These are phyloP conservation scores for Scedosporium dehoogii DNA, from an alignment of 2,329 filamentous ascomycete species.

Conservation along the genomic window DNA sequence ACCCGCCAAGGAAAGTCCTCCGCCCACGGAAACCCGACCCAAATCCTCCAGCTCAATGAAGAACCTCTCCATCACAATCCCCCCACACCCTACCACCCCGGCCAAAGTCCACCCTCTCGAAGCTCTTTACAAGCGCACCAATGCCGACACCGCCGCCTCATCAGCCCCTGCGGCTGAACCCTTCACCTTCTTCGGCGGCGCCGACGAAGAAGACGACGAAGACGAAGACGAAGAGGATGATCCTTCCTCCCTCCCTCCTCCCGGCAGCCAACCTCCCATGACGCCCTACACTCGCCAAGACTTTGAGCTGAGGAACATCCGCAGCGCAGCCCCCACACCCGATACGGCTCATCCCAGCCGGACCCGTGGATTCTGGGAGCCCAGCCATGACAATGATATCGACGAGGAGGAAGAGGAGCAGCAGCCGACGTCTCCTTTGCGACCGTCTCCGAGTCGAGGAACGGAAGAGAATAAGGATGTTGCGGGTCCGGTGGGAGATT, in stretches of 20 bases:
- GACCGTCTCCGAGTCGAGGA: background rate
- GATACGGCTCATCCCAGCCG: constrained; percentile 75
- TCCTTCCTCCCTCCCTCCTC: constrained; percentile 21
- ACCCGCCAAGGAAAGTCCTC: background rate
- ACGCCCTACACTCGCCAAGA: constrained; percentile 80
- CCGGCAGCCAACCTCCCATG: constrained; percentile 44
- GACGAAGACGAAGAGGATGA: constrained; percentile 30
- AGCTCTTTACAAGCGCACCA: constrained; percentile 74
- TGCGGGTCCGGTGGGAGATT: constrained; percentile 32
- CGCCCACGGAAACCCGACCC: constrained; percentile 23
- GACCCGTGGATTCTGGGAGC: constrained; percentile 49
- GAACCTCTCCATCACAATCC: constrained; percentile 46
- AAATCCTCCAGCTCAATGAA: constrained; percentile 40
- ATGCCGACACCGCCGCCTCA: constrained; percentile 29
- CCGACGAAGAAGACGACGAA: constrained; percentile 34
- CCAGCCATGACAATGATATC: constrained; percentile 29
- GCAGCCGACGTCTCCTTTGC: constrained; percentile 16
- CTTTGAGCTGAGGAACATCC: constrained; percentile 60
- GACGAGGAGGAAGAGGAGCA: constrained; percentile 34
- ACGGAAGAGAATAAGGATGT: constrained; percentile 14
- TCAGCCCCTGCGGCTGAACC: constrained; percentile 28
- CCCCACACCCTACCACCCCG: constrained; percentile 33
- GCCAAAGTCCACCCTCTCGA: constrained; percentile 72
- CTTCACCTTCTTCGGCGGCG: constrained; percentile 69
- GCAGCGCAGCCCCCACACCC: constrained; percentile 88